These are phyloP conservation scores for Stephania cephalantha DNA, from an alignment of 164 flowering plant genomes.

Conservation along the genomic window DNA sequence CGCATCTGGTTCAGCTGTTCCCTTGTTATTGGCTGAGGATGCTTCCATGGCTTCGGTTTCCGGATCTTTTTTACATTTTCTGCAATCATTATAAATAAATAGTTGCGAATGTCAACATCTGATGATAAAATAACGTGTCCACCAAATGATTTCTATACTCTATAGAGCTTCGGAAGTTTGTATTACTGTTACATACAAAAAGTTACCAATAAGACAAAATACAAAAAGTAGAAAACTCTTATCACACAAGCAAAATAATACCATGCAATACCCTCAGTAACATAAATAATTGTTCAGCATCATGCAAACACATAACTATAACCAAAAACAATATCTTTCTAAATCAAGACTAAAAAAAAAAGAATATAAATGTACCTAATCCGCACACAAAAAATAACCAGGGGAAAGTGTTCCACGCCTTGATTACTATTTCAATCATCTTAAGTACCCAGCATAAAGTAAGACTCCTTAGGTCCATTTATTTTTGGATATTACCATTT, in stretches of 20 bases:
- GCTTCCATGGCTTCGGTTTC: conserved; percentile 90
- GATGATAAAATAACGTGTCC: neutral
- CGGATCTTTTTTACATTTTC: conserved; percentile 56
- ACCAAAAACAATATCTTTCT: neutral
- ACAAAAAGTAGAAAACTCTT: neutral
- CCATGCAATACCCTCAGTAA: neutral
- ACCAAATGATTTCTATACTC: neutral
- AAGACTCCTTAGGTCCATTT: neutral
- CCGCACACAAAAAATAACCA: neutral
- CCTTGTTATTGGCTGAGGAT: conserved; percentile 67
- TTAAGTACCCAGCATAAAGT: neutral
- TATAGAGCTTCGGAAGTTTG: neutral
- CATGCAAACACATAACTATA: neutral
- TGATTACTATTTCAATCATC: neutral
- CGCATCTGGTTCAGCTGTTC: conserved; percentile 71
- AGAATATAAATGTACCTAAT: neutral
- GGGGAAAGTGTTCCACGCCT: neutral
- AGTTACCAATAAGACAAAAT: too few relatives aligned
- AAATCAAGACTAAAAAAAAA: neutral
- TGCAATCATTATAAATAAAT: conserved; percentile 16
- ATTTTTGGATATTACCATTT: neutral
- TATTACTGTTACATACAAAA: neutral
- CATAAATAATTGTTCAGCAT: neutral
- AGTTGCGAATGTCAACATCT: neutral
- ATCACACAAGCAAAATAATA: neutral